phyloP scores from a whole-genome alignment of 2,329 filamentous ascomycete genomes.

The Botryotinia calthae region DNA sequence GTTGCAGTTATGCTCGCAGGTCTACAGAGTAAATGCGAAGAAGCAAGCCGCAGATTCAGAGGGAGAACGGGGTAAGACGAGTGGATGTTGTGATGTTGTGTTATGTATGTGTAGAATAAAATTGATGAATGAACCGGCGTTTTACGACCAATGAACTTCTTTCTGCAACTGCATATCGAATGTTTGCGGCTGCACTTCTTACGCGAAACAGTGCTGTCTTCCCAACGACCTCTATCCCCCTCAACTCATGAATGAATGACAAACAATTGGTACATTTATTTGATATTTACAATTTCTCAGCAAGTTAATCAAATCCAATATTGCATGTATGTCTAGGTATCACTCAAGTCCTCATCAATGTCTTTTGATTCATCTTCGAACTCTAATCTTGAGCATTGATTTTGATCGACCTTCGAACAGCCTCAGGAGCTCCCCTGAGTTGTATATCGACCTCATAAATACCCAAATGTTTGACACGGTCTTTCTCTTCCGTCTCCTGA shows the following conservation, averaged over 20 bases:
- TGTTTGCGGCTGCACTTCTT: neutral
- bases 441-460: conserved; percentile 51
- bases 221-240: neutral
- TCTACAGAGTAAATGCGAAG: neutral
- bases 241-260: neutral
- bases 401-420: conserved; percentile 43
- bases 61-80: neutral
- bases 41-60: neutral
- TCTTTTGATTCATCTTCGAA: neutral
- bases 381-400: conserved; percentile 42
- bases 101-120: neutral
- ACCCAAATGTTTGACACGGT: conserved; percentile 52
- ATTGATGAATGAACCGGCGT: neutral
- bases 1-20: neutral
- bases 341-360: neutral
- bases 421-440: conserved; percentile 46
- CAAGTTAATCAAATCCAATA: neutral
- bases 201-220: neutral
- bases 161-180: neutral
- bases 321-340: conserved; percentile 1
- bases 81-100: neutral
- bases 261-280: neutral
- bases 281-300: neutral
- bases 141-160: neutral
- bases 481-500: conserved; percentile 39